Evolutionary conservation across 495 filamentous ascomycete species (phyloP), one percentile per base, ranked within the genome.

Genomic region (Neurospora tetraspora): DNA sequence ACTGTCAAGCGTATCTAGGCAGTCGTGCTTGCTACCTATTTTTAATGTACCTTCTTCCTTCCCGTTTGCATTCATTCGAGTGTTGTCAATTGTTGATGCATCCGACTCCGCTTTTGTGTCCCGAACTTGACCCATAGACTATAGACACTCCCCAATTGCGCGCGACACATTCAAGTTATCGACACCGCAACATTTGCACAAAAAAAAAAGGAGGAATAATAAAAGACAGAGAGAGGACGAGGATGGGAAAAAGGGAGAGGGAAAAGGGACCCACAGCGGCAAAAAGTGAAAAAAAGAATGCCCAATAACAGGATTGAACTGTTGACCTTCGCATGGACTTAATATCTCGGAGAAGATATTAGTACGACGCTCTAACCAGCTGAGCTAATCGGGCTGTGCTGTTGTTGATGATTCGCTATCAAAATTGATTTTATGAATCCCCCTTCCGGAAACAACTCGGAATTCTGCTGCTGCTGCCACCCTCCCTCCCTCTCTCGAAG

Each of bases 261-360:
- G n/a, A n/a, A n/a, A n/a, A n/a, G n/a, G 27, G 27, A 27, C 27
- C 5, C 45, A 20, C 5, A 59, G 2, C 20, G 0, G 20, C 11
- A 59, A 59, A 53, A 59, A 31, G 11, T 27, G 23, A 5, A 27
- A 59, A 59, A 53, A 59, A 59, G 47, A 59, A 59, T 59, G 47
- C 47, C 47, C 47, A 59, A 59, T 59, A 59, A 59, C 47, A 59
- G 47, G 47, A 59, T 59, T 59, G 47, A 59, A 59, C 47, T 59
- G 47, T 45, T 45, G 42, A 45, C 42, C 42, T 45, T 45, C 42
- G 42, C 42, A 45, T 45, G 0, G 16, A 45, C 42, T 45, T 45
- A 18, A 45, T n/a, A 45, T 45, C 42, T 45, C 42, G 3, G 18
- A 45, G 42, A 45, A 45, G 42, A 45, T 45, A 45, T 45, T 45